These are phyloP conservation scores for Mycena sp. DNA, from an alignment of 1,284 basidiomycete genomes.

Conservation along the genomic window DNA sequence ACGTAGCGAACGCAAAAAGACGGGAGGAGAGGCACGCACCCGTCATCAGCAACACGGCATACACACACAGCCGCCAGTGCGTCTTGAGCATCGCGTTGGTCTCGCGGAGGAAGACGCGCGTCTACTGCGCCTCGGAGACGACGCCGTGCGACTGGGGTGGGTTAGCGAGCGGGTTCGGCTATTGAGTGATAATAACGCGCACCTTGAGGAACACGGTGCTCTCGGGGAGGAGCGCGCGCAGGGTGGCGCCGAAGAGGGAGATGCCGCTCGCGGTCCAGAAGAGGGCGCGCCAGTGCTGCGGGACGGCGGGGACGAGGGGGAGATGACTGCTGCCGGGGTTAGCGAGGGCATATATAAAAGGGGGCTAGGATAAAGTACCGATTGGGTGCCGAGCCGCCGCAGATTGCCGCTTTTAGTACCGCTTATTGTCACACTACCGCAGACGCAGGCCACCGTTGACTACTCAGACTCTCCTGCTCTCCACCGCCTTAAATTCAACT, in stretches of 20 bases:
- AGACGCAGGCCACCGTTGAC: too few species aligned
- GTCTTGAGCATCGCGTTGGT: constrained; percentile 78
- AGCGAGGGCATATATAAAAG: not conserved
- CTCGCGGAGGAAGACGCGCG: constrained; percentile 78
- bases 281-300: constrained; percentile 67
- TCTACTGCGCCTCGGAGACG: constrained; percentile 58
- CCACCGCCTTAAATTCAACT: too few species aligned
- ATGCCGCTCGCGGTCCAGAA: constrained; percentile 82
- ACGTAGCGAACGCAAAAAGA: too few species aligned
- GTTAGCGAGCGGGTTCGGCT: constrained; percentile 20
- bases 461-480: too few species aligned
- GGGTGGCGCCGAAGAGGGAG: constrained; percentile 75
- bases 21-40: too few species aligned
- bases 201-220: constrained; percentile 68
- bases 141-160: constrained; percentile 57
- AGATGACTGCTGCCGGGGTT: constrained; percentile 70
- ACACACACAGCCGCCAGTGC: constrained; percentile 90
- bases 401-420: too few species aligned
- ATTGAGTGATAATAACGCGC: not conserved
- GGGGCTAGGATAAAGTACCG: too few species aligned
- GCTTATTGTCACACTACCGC: too few species aligned
- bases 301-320: constrained; percentile 70
- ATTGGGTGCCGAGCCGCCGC: too few species aligned
- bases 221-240: constrained; percentile 84
- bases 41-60: constrained; percentile 82